Evolutionary conservation across 176 grass and related monocot species (phyloP).

Genomic region (Chloris gayana): DNA sequence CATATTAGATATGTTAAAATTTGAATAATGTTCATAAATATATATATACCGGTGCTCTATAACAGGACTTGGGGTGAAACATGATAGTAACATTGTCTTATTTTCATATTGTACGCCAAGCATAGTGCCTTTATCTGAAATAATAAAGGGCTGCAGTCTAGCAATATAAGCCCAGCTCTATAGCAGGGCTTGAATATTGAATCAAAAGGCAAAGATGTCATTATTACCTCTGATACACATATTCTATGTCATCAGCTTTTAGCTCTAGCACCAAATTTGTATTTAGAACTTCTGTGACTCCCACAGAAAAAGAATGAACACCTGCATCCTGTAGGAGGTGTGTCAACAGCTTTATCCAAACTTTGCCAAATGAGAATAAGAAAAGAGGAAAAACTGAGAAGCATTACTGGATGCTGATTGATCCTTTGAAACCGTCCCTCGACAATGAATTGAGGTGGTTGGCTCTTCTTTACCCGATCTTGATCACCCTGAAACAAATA

Average conservation of each 20-base stretch:
- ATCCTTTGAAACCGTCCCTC: slow-evolving; percentile 73
- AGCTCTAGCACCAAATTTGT: slow-evolving; percentile 83
- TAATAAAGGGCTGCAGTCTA: neutral
- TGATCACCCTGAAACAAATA: slow-evolving; percentile 59
- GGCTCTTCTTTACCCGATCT: slow-evolving; percentile 52
- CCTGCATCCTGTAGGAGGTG: slow-evolving; percentile 62
- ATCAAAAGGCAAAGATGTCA: slow-evolving; percentile 14
- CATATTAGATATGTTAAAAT: slow-evolving; percentile 21
- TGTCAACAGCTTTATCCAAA: slow-evolving; percentile 40
- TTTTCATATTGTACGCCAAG: no score
- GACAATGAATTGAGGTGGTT: slow-evolving; percentile 64
- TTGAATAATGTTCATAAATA: no score
- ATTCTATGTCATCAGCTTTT: slow-evolving; percentile 88
- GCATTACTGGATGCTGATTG: slow-evolving; percentile 83
- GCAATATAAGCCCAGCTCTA: neutral
- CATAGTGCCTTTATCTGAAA: no score
- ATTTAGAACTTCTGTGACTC: slow-evolving; percentile 65
- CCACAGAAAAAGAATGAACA: slow-evolving; percentile 70
- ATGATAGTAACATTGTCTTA: no score
- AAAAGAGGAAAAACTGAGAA: slow-evolving; percentile 25
- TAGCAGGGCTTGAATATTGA: neutral
- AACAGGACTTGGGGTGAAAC: no score
- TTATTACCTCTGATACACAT: slow-evolving; percentile 85
- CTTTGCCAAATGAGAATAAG: neutral
- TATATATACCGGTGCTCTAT: no score